Percentiles rank a stretch among this genome's conserved stretches.
Evolutionary conservation across 805 yeast species (phyloP).

Genomic region (Yarrowia porcina): DNA sequence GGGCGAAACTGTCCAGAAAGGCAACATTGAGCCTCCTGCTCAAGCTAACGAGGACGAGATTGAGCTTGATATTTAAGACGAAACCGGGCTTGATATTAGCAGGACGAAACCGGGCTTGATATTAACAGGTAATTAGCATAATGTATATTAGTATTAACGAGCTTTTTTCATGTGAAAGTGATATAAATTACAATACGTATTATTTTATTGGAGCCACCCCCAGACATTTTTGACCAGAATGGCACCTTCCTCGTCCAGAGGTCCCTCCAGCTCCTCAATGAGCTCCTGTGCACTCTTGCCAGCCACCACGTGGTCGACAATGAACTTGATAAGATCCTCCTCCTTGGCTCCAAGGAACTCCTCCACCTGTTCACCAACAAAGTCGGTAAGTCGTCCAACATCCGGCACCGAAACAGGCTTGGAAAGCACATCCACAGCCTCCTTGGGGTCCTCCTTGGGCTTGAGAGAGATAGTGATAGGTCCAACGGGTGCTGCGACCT

Average conservation of each 20-base stretch:
- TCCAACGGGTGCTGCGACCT: background rate
- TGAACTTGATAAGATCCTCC: slow-evolving; percentile 37
- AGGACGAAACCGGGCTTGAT: slow-evolving; percentile 18
- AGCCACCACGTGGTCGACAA: slow-evolving; percentile 32
- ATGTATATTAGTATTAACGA: background rate
- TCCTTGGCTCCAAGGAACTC: slow-evolving; percentile 39
- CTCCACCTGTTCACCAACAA: slow-evolving; percentile 29
- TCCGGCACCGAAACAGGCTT: slow-evolving; percentile 9
- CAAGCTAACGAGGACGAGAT: slow-evolving; percentile 18
- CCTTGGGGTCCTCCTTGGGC: slow-evolving; percentile 19
- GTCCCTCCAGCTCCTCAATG: slow-evolving; percentile 35
- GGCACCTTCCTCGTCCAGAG: slow-evolving; percentile 48
- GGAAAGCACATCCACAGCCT: background rate
- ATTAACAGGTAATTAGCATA: background rate
- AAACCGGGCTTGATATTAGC: slow-evolving; percentile 15
- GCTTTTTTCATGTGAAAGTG: background rate
- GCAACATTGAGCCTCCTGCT: slow-evolving; percentile 1
- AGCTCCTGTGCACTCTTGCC: slow-evolving; percentile 34
- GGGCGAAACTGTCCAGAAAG: slow-evolving; percentile 12
- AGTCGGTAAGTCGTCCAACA: slow-evolving; percentile 4
- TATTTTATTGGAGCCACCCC: slow-evolving; percentile 30
- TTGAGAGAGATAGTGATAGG: slow-evolving; percentile 27
- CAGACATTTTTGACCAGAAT: slow-evolving; percentile 33
- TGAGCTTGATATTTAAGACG: slow-evolving; percentile 19
- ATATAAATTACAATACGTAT: slow-evolving; percentile 3